Percentiles rank a stretch among this genome's conserved stretches.
Evolutionary conservation across 148 eudicot genomes (phyloP).

Genomic region (Mesembryanthemum crystallinum): DNA sequence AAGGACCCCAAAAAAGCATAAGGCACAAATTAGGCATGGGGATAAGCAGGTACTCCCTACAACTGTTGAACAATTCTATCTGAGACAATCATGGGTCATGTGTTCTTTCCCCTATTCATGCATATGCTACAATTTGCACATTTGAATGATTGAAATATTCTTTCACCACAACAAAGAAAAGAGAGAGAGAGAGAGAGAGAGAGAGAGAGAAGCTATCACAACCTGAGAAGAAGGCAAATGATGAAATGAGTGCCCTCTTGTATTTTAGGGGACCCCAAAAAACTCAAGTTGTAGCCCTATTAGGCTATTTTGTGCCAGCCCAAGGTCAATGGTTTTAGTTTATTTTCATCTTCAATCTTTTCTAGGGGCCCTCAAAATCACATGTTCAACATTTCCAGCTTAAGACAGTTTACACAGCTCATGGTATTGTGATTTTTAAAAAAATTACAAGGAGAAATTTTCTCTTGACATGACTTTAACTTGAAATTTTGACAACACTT

Average conservation of each 20-base stretch:
- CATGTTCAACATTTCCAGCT: background rate
- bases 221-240: slow-evolving; percentile 2
- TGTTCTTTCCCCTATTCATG: background rate
- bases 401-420: background rate
- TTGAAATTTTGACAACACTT: slow-evolving; percentile 11
- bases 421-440: background rate
- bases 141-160: background rate
- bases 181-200: too few relatives aligned
- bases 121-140: background rate
- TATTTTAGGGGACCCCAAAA: background rate
- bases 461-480: slow-evolving; percentile 5
- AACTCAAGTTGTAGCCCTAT: background rate
- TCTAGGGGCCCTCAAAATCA: slow-evolving; percentile 1
- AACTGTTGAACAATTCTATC: background rate
- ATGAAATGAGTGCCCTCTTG: background rate
- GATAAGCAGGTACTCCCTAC: background rate
- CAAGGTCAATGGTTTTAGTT: background rate
- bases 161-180: background rate
- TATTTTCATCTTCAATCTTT: background rate
- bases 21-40: background rate
- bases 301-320: background rate
- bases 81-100: background rate
- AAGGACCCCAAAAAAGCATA: too few relatives aligned
- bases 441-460: background rate
- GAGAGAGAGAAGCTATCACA: too few relatives aligned